Conservation (phyloP, 164 flowering plant species). For the Hamamelis virginiana region DNA sequence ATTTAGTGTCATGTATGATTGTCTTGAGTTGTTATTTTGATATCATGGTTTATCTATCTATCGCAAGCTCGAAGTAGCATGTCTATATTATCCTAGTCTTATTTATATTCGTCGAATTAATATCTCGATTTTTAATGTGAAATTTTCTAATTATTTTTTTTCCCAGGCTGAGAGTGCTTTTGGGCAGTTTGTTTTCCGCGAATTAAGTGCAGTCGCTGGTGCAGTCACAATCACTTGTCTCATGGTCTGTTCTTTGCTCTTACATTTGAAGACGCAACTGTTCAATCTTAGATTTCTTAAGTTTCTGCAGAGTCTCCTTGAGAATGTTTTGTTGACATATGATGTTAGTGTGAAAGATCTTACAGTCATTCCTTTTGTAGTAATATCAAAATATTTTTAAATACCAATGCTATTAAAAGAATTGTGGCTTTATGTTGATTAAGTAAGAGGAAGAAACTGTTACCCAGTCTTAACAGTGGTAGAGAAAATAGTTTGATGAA, state of each 20-base stretch:
- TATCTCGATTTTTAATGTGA: neutral
- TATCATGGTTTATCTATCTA: neutral
- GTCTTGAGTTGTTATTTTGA: neutral
- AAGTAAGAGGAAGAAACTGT: no score
- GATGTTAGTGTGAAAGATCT: no score
- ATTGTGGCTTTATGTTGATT: no score
- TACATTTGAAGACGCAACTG: neutral
- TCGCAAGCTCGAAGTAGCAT: no score
- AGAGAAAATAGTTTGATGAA: no score
- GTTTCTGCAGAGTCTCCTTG: neutral
- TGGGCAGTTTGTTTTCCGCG: constrained; percentile 61
- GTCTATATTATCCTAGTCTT: neutral
- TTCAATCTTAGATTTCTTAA: neutral
- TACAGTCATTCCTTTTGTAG: no score
- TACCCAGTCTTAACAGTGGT: no score
- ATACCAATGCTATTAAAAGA: no score
- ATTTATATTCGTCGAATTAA: neutral
- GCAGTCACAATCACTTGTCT: constrained; percentile 92
- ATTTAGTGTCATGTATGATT: neutral
- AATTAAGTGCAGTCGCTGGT: constrained; percentile 80
- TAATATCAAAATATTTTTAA: no score
- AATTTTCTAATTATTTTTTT: constrained; percentile 1
- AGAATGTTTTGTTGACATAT: no score
- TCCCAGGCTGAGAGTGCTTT: constrained; percentile 61
- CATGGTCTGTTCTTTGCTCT: constrained; percentile 55